phyloP scores from a whole-genome alignment of 345 rosid genomes.

The Arabidopsis arenosa region DNA sequence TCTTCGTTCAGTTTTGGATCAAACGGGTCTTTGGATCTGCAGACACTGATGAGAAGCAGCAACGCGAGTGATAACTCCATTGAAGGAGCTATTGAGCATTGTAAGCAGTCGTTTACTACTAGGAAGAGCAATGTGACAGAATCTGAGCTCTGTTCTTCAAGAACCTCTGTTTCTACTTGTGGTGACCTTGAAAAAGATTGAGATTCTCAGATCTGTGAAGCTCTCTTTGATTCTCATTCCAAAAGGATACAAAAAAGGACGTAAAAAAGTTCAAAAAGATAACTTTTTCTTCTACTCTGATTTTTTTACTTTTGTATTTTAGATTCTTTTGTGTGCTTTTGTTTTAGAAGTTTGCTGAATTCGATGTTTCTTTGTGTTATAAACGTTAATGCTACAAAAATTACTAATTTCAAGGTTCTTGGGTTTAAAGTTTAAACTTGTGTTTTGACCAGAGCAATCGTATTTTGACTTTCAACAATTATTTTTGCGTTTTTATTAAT shows the following conservation, averaged over 20 bases:
- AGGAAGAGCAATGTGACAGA: constrained; percentile 52
- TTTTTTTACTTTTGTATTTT: constrained; percentile 12
- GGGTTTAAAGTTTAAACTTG: neutral
- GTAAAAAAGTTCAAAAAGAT: constrained; percentile 29
- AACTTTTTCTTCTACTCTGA: constrained; percentile 28
- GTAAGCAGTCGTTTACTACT: constrained; percentile 63
- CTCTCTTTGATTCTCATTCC: constrained; percentile 34
- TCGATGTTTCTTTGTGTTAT: constrained; percentile 33
- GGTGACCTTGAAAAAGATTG: constrained; percentile 50
- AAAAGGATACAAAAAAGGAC: constrained; percentile 22
- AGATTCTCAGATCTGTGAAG: constrained; percentile 36
- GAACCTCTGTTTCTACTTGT: constrained; percentile 45
- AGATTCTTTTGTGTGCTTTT: constrained; percentile 37
- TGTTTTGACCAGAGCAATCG: neutral
- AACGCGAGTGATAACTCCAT: constrained; percentile 69
- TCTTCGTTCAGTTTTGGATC: constrained; percentile 75
- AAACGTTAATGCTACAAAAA: constrained; percentile 21
- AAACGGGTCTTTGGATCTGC: constrained; percentile 55
- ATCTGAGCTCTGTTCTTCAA: constrained; percentile 54
- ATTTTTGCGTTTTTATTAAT: neutral
- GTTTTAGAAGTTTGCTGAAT: constrained; percentile 33
- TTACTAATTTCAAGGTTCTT: constrained; percentile 33
- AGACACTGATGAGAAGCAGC: constrained; percentile 67
- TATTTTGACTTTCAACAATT: constrained; percentile 18
- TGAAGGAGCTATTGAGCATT: constrained; percentile 93